A percentile compares a stretch with the other conserved stretches of the same genome.
Evolutionary conservation across 2,329 filamentous ascomycete species (phyloP).

Genomic region (Onygenales sp.): DNA sequence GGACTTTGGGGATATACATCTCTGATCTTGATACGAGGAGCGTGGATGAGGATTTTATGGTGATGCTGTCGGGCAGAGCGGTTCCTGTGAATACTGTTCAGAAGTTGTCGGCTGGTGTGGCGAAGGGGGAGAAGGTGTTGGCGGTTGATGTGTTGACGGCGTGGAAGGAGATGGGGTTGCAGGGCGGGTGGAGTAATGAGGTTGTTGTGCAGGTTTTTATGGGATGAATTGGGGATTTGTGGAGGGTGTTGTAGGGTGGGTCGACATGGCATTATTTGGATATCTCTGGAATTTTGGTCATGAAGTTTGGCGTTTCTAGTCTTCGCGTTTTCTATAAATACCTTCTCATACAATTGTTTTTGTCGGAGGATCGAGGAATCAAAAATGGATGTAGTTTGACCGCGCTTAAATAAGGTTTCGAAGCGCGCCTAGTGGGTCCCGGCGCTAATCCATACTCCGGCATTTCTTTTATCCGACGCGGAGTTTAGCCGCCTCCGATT

Average conservation of each 20-base stretch:
- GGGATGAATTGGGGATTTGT: conserved; percentile 11
- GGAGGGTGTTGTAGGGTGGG: background rate
- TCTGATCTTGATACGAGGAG: conserved; percentile 54
- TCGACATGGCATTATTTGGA: background rate
- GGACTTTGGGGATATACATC: conserved; percentile 62
- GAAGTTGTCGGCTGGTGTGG: conserved; percentile 25
- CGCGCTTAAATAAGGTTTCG: too few species aligned
- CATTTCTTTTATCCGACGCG: too few species aligned
- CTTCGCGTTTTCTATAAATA: too few species aligned
- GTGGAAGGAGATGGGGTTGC: conserved; percentile 64
- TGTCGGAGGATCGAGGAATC: too few species aligned
- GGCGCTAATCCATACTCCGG: too few species aligned
- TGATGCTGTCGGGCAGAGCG: conserved; percentile 61
- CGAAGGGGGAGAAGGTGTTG: conserved; percentile 51
- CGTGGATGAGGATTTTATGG: conserved; percentile 59
- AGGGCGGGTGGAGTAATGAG: conserved; percentile 72
- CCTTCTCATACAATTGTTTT: too few species aligned
- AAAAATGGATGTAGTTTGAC: too few species aligned
- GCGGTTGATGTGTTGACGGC: conserved; percentile 68
- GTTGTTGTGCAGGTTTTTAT: conserved; percentile 57
- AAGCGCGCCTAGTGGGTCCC: too few species aligned
- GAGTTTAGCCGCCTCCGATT: too few species aligned
- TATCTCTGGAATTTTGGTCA: background rate
- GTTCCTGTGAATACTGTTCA: conserved; percentile 59
- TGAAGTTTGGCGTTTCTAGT: too few species aligned